Evolutionary conservation across 2,329 filamentous ascomycete species (phyloP).

Genomic region (Paracoccidioides lutzii): DNA sequence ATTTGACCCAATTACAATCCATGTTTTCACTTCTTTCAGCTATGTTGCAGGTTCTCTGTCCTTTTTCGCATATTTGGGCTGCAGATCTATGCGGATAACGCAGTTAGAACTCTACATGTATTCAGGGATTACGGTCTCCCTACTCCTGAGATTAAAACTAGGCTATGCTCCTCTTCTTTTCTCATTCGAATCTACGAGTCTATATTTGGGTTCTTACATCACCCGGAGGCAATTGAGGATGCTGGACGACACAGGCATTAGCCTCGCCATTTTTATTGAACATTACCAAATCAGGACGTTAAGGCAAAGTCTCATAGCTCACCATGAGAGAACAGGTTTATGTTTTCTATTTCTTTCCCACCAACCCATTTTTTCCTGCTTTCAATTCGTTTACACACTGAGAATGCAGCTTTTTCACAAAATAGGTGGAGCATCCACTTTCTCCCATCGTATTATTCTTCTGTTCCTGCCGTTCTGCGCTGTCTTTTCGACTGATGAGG

Average conservation of each 20-base stretch:
- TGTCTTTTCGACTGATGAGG: neutral
- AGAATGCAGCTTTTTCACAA: neutral
- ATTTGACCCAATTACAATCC: too few species aligned
- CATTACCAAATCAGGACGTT: neutral
- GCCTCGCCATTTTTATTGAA: neutral
- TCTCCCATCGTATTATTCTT: neutral
- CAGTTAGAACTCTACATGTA: neutral
- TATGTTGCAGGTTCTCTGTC: neutral
- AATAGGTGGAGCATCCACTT: neutral
- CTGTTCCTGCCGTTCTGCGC: neutral
- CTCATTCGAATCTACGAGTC: neutral
- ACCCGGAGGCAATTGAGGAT: neutral
- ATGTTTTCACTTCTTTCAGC: neutral
- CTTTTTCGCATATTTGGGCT: neutral
- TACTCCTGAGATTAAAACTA: neutral
- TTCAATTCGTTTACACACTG: neutral
- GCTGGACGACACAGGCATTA: neutral
- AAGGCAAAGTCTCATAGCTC: neutral
- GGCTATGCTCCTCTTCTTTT: neutral
- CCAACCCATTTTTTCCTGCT: neutral
- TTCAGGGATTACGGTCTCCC: neutral
- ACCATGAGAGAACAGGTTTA: neutral
- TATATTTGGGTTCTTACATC: neutral
- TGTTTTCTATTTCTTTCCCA: neutral
- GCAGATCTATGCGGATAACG: neutral